Base-by-base conservation (phyloP, 805 yeast species). In the Metschnikowia vanudenii region DNA sequence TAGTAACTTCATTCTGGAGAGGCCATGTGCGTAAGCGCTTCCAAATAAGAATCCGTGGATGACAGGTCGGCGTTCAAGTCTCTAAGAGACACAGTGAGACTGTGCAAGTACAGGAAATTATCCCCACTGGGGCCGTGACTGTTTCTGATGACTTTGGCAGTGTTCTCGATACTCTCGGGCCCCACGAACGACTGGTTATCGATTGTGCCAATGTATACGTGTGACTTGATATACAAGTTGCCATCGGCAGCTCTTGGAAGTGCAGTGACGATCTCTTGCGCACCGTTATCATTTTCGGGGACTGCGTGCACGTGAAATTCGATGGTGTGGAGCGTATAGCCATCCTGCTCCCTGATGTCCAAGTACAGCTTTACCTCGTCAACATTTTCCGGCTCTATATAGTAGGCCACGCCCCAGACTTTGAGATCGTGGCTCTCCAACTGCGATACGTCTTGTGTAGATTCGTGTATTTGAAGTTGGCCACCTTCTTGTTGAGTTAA, bases 281-380 rank as follows among this genome's bases (percentile, higher is more conserved):
- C 31, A 17, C 14, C 30, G 6, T 35, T 35, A 24, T 39, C 14
- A 9, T 30, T 18, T 11, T 43, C 46, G 5, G 51, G 56, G 11
- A 43, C 38, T 11, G 50, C 51, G 13, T 72, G 67, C 10, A 86
- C 69, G 52, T 76, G 75, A 59, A 89, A 88, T 4, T 80, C 80
- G 3, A 89, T 83, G 18, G 73, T 65, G 52, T 86, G 88, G 2
- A 80, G 70, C 0, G 88, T 73, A 63, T 91, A 91, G 0, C 97
- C 98, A 59, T 89, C 90, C 62, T 89, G 90, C 57, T 91, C 98
- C 45, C 98, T 73, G 12, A 80, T 74, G 55, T 91, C 96, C 41
- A 91, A 71, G 55, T 88, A 85, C 13, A 77, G 82, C 28, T 73
- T 71, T 14, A 88, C 94, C 47, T 77, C 76, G 4, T 64, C 62